These are phyloP conservation scores for Lachnellula suecica DNA, from an alignment of 2,329 filamentous ascomycete genomes.

Conservation along the genomic window DNA sequence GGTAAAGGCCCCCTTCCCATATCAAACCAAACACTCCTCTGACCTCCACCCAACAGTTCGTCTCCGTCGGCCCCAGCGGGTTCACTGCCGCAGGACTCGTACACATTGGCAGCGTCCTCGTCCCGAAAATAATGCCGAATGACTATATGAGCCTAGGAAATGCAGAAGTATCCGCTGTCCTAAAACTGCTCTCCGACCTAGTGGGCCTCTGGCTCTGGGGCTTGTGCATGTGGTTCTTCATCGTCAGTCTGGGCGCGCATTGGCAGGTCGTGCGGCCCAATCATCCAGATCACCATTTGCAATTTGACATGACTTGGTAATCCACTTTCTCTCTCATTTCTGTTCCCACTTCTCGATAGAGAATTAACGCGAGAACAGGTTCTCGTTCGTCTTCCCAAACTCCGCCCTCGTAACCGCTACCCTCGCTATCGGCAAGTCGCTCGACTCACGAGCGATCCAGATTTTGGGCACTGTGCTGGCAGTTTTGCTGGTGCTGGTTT, in stretches of 20 bases:
- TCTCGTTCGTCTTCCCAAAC: constrained; percentile 60
- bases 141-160: constrained; percentile 43
- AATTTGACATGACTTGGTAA: constrained; percentile 87
- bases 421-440: constrained; percentile 64
- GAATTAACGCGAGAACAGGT: constrained; percentile 53
- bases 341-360: neutral
- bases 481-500: constrained; percentile 63
- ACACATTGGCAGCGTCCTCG: constrained; percentile 21
- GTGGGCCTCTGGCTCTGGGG: constrained; percentile 79
- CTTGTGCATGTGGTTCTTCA: constrained; percentile 80
- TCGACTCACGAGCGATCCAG: constrained; percentile 58
- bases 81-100: constrained; percentile 64
- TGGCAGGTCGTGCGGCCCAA: constrained; percentile 61
- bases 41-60: constrained; percentile 54
- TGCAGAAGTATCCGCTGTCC: constrained; percentile 42
- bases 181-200: constrained; percentile 55
- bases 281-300: constrained; percentile 49
- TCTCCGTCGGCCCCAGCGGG: constrained; percentile 67
- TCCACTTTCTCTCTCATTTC: constrained; percentile 48
- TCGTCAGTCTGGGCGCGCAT: constrained; percentile 75
- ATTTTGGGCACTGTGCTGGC: constrained; percentile 70
- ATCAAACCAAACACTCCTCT: neutral
- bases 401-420: constrained; percentile 60
- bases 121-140: constrained; percentile 40
- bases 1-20: constrained; percentile 34